These are phyloP conservation scores for Boletus rubroflammeus DNA, from an alignment of 768 basidiomycete genomes.

Conservation along the genomic window DNA sequence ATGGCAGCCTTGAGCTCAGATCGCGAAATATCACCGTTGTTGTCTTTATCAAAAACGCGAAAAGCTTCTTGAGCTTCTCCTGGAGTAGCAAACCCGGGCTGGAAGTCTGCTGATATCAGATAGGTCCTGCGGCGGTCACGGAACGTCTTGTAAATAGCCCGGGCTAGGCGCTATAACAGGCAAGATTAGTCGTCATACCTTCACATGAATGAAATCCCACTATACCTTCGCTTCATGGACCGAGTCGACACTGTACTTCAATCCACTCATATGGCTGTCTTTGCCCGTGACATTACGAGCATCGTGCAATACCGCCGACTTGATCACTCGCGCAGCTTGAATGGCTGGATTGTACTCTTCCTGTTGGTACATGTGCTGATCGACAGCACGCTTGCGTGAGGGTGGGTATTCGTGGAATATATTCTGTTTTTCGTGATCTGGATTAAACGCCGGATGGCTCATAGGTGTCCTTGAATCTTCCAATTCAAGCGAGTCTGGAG, in stretches of 20 bases:
- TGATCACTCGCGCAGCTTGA: conserved; percentile 61
- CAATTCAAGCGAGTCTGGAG: conserved; percentile 5
- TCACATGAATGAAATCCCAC: background rate
- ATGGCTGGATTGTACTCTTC: conserved; percentile 41
- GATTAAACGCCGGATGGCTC: background rate
- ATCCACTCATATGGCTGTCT: conserved; percentile 38
- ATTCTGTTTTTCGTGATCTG: conserved; percentile 6
- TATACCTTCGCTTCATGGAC: conserved; percentile 64
- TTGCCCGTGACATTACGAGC: conserved; percentile 64
- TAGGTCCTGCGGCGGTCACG: conserved; percentile 52
- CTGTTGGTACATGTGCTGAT: conserved; percentile 23
- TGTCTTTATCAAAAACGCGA: conserved; percentile 71
- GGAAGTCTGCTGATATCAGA: conserved; percentile 66
- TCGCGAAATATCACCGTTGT: conserved; percentile 72
- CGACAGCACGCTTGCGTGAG: conserved; percentile 14
- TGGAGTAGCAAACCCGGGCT: conserved; percentile 59
- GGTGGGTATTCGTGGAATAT: conserved; percentile 41
- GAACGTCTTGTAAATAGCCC: conserved; percentile 61
- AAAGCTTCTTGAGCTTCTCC: conserved; percentile 64
- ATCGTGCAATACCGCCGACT: conserved; percentile 70
- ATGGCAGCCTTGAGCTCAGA: conserved; percentile 70
- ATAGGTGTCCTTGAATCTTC: conserved; percentile 13
- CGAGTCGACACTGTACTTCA: conserved; percentile 54
- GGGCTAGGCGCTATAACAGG: conserved; percentile 57
- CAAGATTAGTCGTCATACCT: background rate